A percentile compares a stretch with the other conserved stretches of the same genome.
Evolutionary conservation across 2,329 filamentous ascomycete species (phyloP).

Genomic region (Diaporthe eres): DNA sequence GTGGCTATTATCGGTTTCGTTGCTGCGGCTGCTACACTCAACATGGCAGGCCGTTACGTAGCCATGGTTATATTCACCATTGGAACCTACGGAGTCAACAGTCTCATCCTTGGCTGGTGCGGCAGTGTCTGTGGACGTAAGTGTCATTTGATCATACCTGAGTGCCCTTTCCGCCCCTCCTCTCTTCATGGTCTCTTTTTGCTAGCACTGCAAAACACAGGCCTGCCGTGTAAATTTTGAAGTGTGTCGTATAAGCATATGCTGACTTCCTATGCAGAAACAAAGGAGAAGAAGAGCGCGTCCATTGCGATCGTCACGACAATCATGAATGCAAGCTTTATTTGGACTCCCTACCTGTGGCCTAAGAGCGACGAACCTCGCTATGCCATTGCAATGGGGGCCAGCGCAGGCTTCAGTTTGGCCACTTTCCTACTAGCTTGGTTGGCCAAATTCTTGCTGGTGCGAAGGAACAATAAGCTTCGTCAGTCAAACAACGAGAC

Average conservation of each 20-base stretch:
- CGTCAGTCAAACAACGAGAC: conserved; percentile 29
- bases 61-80: conserved; percentile 54
- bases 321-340: conserved; percentile 35
- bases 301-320: conserved; percentile 35
- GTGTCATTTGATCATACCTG: neutral
- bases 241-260: neutral
- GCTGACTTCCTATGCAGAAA: neutral
- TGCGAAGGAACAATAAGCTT: conserved; percentile 27
- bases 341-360: conserved; percentile 38
- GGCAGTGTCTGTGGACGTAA: conserved; percentile 35
- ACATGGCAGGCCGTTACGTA: conserved; percentile 51
- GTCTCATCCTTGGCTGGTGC: conserved; percentile 59
- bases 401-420: conserved; percentile 34
- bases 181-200: neutral
- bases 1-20: conserved; percentile 57
- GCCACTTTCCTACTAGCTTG: conserved; percentile 24
- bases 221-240: neutral
- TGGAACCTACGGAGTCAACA: conserved; percentile 57
- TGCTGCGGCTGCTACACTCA: conserved; percentile 50
- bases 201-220: neutral
- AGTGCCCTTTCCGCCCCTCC: neutral
- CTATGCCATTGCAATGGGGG: conserved; percentile 35
- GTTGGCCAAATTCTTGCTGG: conserved; percentile 23
- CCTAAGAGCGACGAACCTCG: conserved; percentile 33
- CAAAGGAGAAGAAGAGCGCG: conserved; percentile 31